phyloP scores from a whole-genome alignment of 2,329 filamentous ascomycete species.

The Aspergillus sojae region DNA sequence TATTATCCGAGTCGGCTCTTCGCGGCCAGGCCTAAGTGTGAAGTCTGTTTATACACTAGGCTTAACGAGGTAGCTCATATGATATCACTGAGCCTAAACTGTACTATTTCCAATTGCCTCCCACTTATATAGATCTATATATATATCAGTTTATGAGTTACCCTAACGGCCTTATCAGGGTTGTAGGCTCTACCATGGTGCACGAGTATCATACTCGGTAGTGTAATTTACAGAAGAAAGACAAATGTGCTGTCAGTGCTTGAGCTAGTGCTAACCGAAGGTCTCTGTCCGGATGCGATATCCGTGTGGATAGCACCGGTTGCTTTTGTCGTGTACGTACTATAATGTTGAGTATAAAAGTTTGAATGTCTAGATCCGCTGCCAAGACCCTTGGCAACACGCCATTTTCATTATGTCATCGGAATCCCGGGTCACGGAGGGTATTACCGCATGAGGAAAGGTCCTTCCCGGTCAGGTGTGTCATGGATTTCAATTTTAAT shows the following conservation, averaged over 20 bases:
- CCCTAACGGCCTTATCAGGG: neutral
- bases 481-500: neutral
- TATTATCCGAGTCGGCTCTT: neutral
- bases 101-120: too few species aligned
- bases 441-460: constrained; percentile 4
- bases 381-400: constrained; percentile 8
- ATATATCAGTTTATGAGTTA: neutral
- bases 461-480: neutral
- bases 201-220: too few species aligned
- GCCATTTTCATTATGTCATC: neutral
- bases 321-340: neutral
- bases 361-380: neutral
- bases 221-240: neutral
- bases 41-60: neutral
- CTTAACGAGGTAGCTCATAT: neutral
- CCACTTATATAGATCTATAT: too few species aligned
- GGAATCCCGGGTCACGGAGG: constrained; percentile 3
- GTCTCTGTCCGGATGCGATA: neutral
- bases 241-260: neutral
- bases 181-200: too few species aligned
- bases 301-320: neutral
- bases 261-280: neutral
- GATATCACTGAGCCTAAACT: neutral
- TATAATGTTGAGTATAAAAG: neutral
- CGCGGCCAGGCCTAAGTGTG: neutral